phyloP scores from a whole-genome alignment of 106 monocot genomes.

The Allium sativum region DNA sequence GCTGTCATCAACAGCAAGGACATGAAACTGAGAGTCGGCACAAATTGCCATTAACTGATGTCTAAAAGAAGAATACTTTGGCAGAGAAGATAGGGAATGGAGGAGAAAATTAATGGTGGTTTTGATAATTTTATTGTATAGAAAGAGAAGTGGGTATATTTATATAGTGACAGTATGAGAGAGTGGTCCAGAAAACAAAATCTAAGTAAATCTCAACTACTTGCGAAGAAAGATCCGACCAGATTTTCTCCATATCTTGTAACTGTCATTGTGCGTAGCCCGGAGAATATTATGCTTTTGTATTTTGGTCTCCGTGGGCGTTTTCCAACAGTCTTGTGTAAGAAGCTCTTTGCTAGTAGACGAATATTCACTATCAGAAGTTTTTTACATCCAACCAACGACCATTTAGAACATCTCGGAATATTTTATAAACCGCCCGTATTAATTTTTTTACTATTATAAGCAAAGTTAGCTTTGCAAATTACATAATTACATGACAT shows the following conservation, averaged over 20 bases:
- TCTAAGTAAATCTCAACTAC: slow-evolving; percentile 4
- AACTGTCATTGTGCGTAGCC: too few species aligned
- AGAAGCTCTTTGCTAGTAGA: too few species aligned
- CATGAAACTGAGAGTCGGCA: slow-evolving; percentile 31
- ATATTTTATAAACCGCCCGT: too few species aligned
- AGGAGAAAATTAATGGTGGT: background rate
- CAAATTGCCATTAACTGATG: slow-evolving; percentile 19
- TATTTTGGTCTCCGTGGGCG: too few species aligned
- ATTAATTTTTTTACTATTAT: too few species aligned
- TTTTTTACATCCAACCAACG: too few species aligned
- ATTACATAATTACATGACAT: too few species aligned
- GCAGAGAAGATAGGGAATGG: background rate
- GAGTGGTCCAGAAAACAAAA: background rate
- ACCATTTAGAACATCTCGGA: too few species aligned
- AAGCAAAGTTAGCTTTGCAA: too few species aligned
- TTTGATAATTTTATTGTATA: background rate
- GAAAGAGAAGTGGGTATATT: background rate
- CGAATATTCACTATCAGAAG: too few species aligned
- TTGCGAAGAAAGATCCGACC: background rate
- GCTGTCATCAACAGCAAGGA: slow-evolving; percentile 76
- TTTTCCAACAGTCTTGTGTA: too few species aligned
- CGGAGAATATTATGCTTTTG: too few species aligned
- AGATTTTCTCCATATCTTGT: slow-evolving; percentile 3
- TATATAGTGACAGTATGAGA: background rate
- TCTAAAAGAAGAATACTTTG: background rate